These are phyloP conservation scores for Rhizopus arrhizus DNA, from an alignment of 371 early-diverging fungal genomes.

Conservation along the genomic window DNA sequence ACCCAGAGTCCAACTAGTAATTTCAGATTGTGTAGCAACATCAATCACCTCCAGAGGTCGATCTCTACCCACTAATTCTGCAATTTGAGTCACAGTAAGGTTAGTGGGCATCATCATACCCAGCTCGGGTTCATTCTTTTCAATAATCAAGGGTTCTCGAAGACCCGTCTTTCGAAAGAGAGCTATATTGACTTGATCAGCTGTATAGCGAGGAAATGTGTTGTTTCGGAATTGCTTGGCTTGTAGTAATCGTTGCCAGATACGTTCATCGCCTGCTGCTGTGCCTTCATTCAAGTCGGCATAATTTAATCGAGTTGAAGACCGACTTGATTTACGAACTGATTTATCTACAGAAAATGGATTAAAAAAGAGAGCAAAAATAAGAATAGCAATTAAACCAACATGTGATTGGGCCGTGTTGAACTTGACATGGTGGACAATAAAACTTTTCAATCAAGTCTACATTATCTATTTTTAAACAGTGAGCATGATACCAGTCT, in stretches of 20 bases:
- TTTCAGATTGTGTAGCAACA: conserved; percentile 83
- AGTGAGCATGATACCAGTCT: conserved; percentile 69
- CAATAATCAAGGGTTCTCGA: conserved; percentile 65
- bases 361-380: background rate
- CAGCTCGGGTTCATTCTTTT: conserved; percentile 58
- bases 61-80: conserved; percentile 66
- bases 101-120: conserved; percentile 74
- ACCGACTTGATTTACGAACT: conserved; percentile 62
- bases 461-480: conserved; percentile 65
- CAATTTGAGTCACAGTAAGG: conserved; percentile 72
- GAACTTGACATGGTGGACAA: conserved; percentile 58
- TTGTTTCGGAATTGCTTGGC: conserved; percentile 59
- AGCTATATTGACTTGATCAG: conserved; percentile 57
- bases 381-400: conserved; percentile 20
- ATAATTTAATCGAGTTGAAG: conserved; percentile 65
- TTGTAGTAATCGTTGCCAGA: conserved; percentile 63
- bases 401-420: conserved; percentile 69
- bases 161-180: conserved; percentile 61
- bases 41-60: conserved; percentile 73
- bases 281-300: conserved; percentile 72
- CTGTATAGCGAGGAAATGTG: conserved; percentile 59
- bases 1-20: conserved; percentile 75
- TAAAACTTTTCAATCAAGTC: conserved; percentile 66
- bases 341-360: conserved; percentile 14
- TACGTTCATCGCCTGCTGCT: conserved; percentile 61